Base-by-base conservation (phyloP, 139 green algal species). In the Chloropicon primus region DNA sequence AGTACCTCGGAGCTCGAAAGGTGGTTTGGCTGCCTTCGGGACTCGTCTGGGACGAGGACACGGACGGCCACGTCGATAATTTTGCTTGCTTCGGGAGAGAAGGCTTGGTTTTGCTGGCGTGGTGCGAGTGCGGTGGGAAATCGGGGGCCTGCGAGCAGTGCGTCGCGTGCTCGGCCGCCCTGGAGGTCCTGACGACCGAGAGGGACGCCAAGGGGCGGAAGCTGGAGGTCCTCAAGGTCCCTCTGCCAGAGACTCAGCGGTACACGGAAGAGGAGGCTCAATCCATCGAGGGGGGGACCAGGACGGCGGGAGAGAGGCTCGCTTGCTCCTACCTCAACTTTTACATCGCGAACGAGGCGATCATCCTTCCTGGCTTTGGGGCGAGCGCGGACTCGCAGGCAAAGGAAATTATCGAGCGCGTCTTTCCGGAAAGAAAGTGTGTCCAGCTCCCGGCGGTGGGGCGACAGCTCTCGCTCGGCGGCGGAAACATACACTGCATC, bases 261-360 rank as follows among this genome's bases (percentile, higher is more conserved):
- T 78, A 73, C 26, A 86, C 81, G 1, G 23, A 86, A 27, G 78
- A 87, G 1, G 88, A 92, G 26, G 76, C 86, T 0, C 54, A 88
- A 29, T 83, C 90, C 83, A 84, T 88, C 62, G 79, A 85, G 74
- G 83, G 85, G 81, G 87, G 87, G 26, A 83, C 87, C 0, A 82
- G 86, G 74, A 73, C 87, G 22, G 72, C 86, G 53, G 80, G 78
- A 2, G 86, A 86, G 72, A 80, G 84, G 28, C 81, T 92, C 71
- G 78, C 84, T 22, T 86, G 81, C 77, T 87, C 83, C n/a, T 93
- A 93, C 86, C 88, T 93, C 82, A 93, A 93, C 85, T 91, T 94
- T 81, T 93, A 92, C 81, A 79, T 86, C 26, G 86, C 86, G 25
- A 93, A 94, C 27, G 89, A 86, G 25, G 87, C 84, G 54, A 85